Conservation (phyloP, 108 stramenopile species). For the Skeletonema menzelii region DNA sequence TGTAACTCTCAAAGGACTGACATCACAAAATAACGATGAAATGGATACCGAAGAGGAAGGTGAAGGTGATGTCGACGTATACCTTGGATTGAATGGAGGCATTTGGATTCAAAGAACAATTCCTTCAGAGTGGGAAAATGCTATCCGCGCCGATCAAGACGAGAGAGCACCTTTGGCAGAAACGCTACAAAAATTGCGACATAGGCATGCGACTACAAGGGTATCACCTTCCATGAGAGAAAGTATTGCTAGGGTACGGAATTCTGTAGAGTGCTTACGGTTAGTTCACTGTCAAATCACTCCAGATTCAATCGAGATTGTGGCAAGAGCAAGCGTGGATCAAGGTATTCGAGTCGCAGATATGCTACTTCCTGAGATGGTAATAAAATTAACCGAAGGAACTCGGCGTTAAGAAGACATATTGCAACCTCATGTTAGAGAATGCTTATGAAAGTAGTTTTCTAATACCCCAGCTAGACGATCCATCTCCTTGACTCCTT, state of each 20-base stretch:
- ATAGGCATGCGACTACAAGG: slow-evolving; percentile 65
- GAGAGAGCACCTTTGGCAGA: slow-evolving; percentile 67
- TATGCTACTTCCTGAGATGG: slow-evolving; percentile 71
- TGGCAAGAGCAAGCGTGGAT: slow-evolving; percentile 55
- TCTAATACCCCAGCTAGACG: slow-evolving; percentile 1
- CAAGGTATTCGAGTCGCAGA: slow-evolving; percentile 44
- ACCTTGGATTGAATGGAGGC: slow-evolving; percentile 78
- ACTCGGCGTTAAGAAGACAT: slow-evolving; percentile 15
- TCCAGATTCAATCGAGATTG: slow-evolving; percentile 64
- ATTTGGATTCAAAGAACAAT: slow-evolving; percentile 89
- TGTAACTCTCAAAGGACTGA: slow-evolving; percentile 37
- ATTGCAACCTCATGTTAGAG: not conserved
- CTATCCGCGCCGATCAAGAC: slow-evolving; percentile 41
- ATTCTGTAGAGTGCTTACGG: slow-evolving; percentile 72
- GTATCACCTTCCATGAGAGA: slow-evolving; percentile 57
- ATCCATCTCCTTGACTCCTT: slow-evolving; percentile 64
- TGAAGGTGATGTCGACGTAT: slow-evolving; percentile 60
- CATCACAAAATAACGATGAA: slow-evolving; percentile 14
- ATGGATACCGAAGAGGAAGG: slow-evolving; percentile 48
- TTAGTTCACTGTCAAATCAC: slow-evolving; percentile 68
- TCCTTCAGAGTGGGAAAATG: slow-evolving; percentile 43
- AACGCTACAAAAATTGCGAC: slow-evolving; percentile 71
- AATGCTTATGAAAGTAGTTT: not conserved
- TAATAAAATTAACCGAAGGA: slow-evolving; percentile 59
- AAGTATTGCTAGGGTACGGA: slow-evolving; percentile 64